phyloP scores from a whole-genome alignment of 352 stramenopile species.

The Phytophthora fragariaefolia region DNA sequence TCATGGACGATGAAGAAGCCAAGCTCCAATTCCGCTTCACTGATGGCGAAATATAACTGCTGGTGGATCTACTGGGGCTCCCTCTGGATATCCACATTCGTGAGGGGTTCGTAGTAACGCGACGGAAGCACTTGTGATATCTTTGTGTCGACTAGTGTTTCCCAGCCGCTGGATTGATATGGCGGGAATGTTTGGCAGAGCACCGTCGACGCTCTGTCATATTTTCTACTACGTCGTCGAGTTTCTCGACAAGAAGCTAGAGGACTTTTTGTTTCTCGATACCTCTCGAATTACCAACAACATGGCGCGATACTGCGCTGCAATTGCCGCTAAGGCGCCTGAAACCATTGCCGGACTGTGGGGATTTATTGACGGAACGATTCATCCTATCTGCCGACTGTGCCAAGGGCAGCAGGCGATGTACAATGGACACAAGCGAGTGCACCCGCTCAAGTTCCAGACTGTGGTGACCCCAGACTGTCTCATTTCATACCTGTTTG shows the following conservation, averaged over 20 bases:
- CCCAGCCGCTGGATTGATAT: background rate
- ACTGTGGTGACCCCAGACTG: conserved; percentile 2
- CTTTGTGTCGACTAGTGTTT: background rate
- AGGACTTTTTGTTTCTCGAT: conserved; percentile 16
- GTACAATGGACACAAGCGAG: conserved; percentile 19
- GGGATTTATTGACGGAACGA: conserved; percentile 17
- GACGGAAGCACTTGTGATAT: background rate
- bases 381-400: conserved; percentile 19
- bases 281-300: conserved; percentile 1
- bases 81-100: background rate
- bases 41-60: background rate
- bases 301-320: conserved; percentile 12
- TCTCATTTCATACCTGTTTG: conserved; percentile 13
- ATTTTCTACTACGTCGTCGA: conserved; percentile 23
- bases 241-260: conserved; percentile 5
- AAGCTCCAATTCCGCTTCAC: background rate
- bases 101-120: background rate
- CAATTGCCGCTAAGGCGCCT: conserved; percentile 4
- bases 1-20: background rate
- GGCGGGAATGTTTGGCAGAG: background rate
- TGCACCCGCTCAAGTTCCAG: conserved; percentile 15
- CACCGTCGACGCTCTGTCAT: conserved; percentile 5
- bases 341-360: background rate
- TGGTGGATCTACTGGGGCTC: background rate
- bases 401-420: conserved; percentile 17